Evolutionary conservation across 2,329 filamentous ascomycete genomes (phyloP), one percentile per base, ranked within the genome.

Genomic region (Didymella pinodella): DNA sequence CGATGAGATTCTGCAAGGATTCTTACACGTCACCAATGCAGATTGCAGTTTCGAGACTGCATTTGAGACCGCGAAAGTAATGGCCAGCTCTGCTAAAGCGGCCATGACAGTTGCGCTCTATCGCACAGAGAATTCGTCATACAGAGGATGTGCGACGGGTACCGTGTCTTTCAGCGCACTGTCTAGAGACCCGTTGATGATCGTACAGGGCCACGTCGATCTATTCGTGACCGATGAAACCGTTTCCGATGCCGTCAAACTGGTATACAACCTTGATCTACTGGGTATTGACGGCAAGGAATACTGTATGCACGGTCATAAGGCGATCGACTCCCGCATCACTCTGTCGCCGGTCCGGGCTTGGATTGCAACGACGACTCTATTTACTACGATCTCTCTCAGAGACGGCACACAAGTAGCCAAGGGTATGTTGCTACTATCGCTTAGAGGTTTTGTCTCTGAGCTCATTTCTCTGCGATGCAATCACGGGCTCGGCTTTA

Each of bases 161-260:
- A 32, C 12, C 6, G 7, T 54, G 6, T 48, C 43, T 3, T 48
- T 40, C 18, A 34, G 25, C 29, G 34, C 34, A 18, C 5, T 54
- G 2, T 54, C 44, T 2, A n/a, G n/a, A 22, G 32, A 54, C 4
- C 44, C 51, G 2, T 16, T 48, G 12, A n/a, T 88, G 80, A 83
- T 88, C 28, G 81, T 83, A 52, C 77, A 82, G 10, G 87, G 86
- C 20, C 77, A 81, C 51, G 85, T 89, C 65, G 81, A 84, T 31
- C 74, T 89, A 20, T 88, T 89, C 67, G 79, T 80, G 32, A 71
- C 79, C 14, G 83, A 87, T 65, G 74, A 79, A 34, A 79, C 82
- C 58, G 80, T 83, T 0, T 82, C 87, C 0, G 85, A 86, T 18
- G 87, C 85, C 5, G 80, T 80, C 28, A 88, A 86, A 61, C 73